Evolutionary conservation across 805 yeast genomes (phyloP).

Genomic region (Wickerhamomyces silvicola): DNA sequence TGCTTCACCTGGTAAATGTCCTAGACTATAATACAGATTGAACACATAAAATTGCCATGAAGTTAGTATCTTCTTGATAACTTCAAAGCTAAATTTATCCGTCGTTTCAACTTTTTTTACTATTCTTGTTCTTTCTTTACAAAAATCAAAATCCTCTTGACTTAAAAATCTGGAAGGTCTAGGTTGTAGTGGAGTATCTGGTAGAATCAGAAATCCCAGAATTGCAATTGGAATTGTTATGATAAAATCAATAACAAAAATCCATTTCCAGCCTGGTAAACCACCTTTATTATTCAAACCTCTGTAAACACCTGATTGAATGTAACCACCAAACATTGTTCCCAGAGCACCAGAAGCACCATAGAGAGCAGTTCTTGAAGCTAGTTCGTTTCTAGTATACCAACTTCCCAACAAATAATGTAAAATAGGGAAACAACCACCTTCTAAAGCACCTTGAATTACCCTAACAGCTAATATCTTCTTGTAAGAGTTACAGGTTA

Average conservation of each 20-base stretch:
- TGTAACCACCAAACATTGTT: conserved; percentile 51
- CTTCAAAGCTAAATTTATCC: background rate
- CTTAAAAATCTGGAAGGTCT: background rate
- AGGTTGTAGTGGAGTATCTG: conserved; percentile 26
- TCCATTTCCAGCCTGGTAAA: conserved; percentile 62
- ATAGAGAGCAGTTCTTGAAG: no score
- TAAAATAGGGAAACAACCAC: background rate
- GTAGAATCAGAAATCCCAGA: conserved; percentile 38
- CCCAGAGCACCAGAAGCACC: conserved; percentile 19
- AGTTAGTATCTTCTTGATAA: background rate
- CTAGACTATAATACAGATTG: background rate
- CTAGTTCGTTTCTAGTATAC: no score
- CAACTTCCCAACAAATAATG: no score
- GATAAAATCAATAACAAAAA: conserved; percentile 35
- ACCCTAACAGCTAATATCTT: background rate
- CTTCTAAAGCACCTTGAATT: background rate
- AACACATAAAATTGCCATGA: conserved; percentile 5
- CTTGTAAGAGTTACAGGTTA: background rate
- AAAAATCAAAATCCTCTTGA: conserved; percentile 1
- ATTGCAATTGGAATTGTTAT: conserved; percentile 42
- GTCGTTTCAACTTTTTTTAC: background rate
- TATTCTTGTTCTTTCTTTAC: background rate
- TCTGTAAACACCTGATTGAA: conserved; percentile 49
- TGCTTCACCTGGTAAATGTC: conserved; percentile 1
- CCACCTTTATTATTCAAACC: conserved; percentile 45